Evolutionary conservation across 164 flowering plant species (phyloP).

Genomic region (Protea cynaroides): DNA sequence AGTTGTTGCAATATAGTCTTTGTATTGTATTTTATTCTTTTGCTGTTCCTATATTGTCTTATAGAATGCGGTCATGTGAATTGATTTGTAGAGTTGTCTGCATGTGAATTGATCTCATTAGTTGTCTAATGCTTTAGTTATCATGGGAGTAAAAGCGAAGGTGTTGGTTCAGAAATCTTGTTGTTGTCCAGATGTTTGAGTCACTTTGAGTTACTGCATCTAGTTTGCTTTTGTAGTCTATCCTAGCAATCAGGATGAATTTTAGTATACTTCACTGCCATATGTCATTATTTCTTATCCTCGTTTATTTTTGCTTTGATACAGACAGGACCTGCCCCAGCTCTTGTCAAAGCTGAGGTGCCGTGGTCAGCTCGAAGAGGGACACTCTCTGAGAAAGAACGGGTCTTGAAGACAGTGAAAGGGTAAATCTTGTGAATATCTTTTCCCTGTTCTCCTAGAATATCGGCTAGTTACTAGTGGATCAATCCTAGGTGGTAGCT

Average conservation of each 20-base stretch:
- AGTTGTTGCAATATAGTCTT: not conserved
- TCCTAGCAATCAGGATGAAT: too few species aligned
- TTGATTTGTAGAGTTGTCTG: too few species aligned
- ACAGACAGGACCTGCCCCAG: conserved; percentile 63
- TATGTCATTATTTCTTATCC: too few species aligned
- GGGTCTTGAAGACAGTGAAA: conserved; percentile 83
- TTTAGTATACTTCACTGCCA: too few species aligned
- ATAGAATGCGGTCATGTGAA: too few species aligned
- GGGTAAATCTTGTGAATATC: conserved; percentile 48
- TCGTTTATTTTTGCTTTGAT: not conserved
- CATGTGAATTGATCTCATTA: too few species aligned
- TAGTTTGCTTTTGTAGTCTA: too few species aligned
- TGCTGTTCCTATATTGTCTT: not conserved
- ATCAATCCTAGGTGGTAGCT: not conserved
- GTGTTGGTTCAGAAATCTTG: too few species aligned
- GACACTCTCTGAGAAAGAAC: conserved; percentile 68
- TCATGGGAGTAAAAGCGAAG: too few species aligned
- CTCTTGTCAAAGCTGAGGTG: conserved; percentile 69
- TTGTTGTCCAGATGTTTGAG: too few species aligned
- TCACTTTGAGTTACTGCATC: too few species aligned
- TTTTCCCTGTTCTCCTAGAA: not conserved
- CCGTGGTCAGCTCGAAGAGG: conserved; percentile 87
- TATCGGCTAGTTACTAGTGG: not conserved
- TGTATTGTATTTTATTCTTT: not conserved
- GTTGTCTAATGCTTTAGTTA: too few species aligned